phyloP scores from a whole-genome alignment of 192 early-diverging fungal genomes.

The Coemansia sp. region DNA sequence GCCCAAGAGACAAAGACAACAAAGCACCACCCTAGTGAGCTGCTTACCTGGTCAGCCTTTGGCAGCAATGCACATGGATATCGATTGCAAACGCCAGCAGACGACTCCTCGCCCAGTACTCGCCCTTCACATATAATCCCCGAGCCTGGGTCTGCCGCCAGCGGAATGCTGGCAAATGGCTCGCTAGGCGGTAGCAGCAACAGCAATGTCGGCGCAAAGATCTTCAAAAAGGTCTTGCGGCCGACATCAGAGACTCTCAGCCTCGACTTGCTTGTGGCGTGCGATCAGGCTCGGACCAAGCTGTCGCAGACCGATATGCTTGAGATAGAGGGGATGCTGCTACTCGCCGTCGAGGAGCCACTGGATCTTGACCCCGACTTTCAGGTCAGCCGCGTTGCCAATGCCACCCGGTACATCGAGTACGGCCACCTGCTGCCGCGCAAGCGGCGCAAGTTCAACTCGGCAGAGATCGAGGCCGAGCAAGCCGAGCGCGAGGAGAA shows the following conservation, averaged over 20 bases:
- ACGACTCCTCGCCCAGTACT: background rate
- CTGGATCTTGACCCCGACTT: constrained; percentile 71
- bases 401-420: constrained; percentile 64
- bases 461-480: constrained; percentile 69
- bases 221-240: constrained; percentile 51
- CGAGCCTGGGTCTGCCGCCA: constrained; percentile 14
- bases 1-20: constrained; percentile 29
- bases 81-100: background rate
- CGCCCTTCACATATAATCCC: constrained; percentile 6
- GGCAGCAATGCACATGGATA: background rate
- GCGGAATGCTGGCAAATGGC: background rate
- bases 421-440: constrained; percentile 57
- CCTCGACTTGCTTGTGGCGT: constrained; percentile 41
- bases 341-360: constrained; percentile 70
- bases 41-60: constrained; percentile 40
- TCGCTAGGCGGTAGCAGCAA: background rate
- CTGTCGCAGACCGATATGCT: constrained; percentile 62
- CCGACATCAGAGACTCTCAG: constrained; percentile 50
- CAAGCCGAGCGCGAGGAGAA: constrained; percentile 69
- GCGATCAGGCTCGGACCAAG: constrained; percentile 38
- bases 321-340: constrained; percentile 66
- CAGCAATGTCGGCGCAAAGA: background rate
- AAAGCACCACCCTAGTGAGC: constrained; percentile 25
- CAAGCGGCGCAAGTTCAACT: constrained; percentile 73
- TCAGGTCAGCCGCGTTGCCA: constrained; percentile 69